Evolutionary conservation across 2,329 filamentous ascomycete species (phyloP), one percentile per base, ranked within the genome.

Genomic region (Mycosphaerella sp.): DNA sequence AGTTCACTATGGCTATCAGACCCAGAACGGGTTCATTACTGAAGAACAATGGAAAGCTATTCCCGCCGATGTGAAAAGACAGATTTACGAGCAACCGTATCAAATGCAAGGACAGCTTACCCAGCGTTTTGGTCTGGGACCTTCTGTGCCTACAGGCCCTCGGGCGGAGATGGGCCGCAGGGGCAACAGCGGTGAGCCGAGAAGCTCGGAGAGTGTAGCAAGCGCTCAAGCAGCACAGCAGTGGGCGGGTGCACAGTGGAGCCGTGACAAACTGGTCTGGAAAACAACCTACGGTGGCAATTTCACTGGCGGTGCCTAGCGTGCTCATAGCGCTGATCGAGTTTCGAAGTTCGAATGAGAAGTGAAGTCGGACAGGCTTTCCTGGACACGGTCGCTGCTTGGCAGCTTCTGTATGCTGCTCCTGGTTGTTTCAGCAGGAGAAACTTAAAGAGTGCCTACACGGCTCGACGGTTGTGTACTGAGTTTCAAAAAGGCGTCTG

Each of bases 211-310:
- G 13, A 16, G 14, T 16, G 36, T 25, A 18, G 14, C n/a, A 10
- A 6, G 21, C 18, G 45, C 17, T 4, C 25, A 18, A 21, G 27
- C 28, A n/a, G 27, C 12, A 3, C 9, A 18, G 28, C 45, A 12
- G 14, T 21, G 12, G 27, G 12, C 36, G 21, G 37, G 37, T 8
- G 5, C 30, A 13, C 45, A 48, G 17, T 18, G 10, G 4, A 16
- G 36, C 32, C 45, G 37, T 4, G 41, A 48, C n/a, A 27, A 27
- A n/a, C 8, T 34, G 21, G 21, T 48, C 14, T 41, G 45, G 45
- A 40, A 41, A 21, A 36, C 27, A 21, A 41, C 34, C 14, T 48
- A 30, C 14, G 44, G 44, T 16, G 44, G 44, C 21, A 48, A 48
- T 16, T 41, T 41, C 37, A 36, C 30, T 12, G 43, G 43, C 9